Base-by-base conservation (phyloP, 2,329 filamentous ascomycete species). In the Fusarium sp. region DNA sequence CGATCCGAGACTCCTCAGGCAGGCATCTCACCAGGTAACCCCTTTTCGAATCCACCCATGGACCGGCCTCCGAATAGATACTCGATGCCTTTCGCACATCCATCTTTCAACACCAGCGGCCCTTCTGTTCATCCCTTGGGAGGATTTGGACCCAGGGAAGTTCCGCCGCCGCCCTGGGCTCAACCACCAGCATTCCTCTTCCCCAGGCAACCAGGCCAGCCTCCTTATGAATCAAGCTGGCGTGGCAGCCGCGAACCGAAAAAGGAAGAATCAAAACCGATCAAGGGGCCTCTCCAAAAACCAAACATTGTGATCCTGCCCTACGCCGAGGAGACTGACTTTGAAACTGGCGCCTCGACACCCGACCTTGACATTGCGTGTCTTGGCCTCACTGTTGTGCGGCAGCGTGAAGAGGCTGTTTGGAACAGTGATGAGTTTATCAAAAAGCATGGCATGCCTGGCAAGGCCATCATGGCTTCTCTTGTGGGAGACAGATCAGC, bases 401-500 rank as follows among this genome's bases (percentile, higher is more conserved):
- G 68, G 3, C 71, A 74, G 16, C 18, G 18, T 1, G 71, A 71
- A 16, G 31, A 20, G 1, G 10, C 40, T 0, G 6, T 74, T 0
- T 74, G 71, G 71, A 57, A 74, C 25, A 71, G 52, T 2, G 71
- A 74, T 14, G 9, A 33, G 0, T 72, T 69, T 10, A 31, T 29
- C 4, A 22, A 45, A 3, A 22, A 58, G 0, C 58, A 29, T 0
- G 31, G 16, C 1, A 57, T 66, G 5, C 61, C 64, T 2, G 64
- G 57, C 0, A 74, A 63, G 42, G 52, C 61, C 3, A 74, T 74
- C 5, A 71, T 74, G 36, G 71, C 68, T 0, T 36, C 57, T 3
- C 71, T 74, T 1, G 14, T 74, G 6, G 71, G 71, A 0, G 71
- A 74, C 2, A 69, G 36, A 25, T 68, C 67, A 4, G 70, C 70